phyloP scores from a whole-genome alignment of 345 rosid genomes.

The Isatis tinctoria region DNA sequence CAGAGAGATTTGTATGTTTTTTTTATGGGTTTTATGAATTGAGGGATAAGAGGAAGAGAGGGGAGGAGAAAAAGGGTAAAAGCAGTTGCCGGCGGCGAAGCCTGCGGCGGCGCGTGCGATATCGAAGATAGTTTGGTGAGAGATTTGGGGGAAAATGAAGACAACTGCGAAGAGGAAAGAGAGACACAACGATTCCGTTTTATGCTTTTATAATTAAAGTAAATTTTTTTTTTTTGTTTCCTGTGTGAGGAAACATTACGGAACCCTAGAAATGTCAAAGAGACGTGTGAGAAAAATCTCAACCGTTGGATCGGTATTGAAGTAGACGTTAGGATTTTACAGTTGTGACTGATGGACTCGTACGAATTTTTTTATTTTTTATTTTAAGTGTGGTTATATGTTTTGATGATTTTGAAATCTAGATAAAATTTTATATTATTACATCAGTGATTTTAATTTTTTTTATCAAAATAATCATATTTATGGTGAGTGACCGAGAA shows the following conservation, averaged over 20 bases:
- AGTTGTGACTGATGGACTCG: neutral
- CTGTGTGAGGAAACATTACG: neutral
- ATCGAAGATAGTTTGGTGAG: constrained; percentile 9
- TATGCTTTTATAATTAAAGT: neutral
- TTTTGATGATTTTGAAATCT: too few relatives aligned
- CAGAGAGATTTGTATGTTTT: neutral
- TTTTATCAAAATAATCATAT: too few relatives aligned
- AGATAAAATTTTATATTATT: too few relatives aligned
- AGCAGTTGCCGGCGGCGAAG: constrained; percentile 49
- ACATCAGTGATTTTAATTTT: too few relatives aligned
- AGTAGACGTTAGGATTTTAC: neutral
- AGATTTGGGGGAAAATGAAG: constrained; percentile 3
- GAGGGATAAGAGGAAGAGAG: constrained; percentile 39
- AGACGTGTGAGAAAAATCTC: neutral
- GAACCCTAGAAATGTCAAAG: neutral
- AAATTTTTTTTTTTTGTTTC: neutral
- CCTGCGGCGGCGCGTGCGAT: constrained; percentile 49
- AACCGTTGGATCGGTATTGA: neutral
- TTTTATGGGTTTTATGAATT: constrained; percentile 18
- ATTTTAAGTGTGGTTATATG: too few relatives aligned
- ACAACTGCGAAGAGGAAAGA: constrained; percentile 16
- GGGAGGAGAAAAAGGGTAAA: constrained; percentile 36
- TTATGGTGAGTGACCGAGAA: too few relatives aligned
- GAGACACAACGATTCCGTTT: neutral
- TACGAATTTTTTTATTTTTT: too few relatives aligned